Evolutionary conservation across 2,329 filamentous ascomycete genomes (phyloP), one percentile per base, ranked within the genome.

Genomic region (Cryphonectria carpinicola): DNA sequence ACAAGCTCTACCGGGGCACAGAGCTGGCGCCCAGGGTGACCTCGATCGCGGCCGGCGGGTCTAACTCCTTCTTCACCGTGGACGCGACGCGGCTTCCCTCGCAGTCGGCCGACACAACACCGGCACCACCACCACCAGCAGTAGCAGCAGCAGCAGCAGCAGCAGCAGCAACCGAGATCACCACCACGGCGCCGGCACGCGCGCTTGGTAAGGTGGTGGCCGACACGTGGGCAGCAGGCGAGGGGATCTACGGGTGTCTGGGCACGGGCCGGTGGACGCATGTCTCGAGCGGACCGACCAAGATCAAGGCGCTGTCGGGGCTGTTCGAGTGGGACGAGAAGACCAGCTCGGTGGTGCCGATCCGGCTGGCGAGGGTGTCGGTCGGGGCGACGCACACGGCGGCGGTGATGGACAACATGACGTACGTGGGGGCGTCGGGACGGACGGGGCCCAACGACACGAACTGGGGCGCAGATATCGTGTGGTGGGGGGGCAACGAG

Each of bases 401-500:
- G 0, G 95, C 94, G 1, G 86, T 96, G 13, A 90, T 98, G 89
- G 87, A 90, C 77, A 98, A 98, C 78, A 88, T 92, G 41, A 93
- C 93, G 0, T 85, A 90, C 67, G 85, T 94, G 7, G 82, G 85
- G 22, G 86, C 90, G 1, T 82, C 85, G 2, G 79, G 76, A 72
- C 81, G 78, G 68, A 84, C 76, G 22, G 86, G 86, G 1, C 83
- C 88, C 56, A 92, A 93, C 74, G 92, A 94, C 76, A 93, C 90
- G 1, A 95, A 96, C 78, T 97, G 91, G 89, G 96, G 96, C 65
- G 90, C 92, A 5, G 96, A 98, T 79, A 90, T 95, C 41, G 80
- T 98, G 1, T 97, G 93, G 85, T 99, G 95, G 93, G 96, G 96
- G 73, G 94, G 94, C 67, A 99, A 98, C 77, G 95, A 98, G 82